These are phyloP conservation scores for Closterium sp. DNA, from an alignment of 139 green algal genomes.

Conservation along the genomic window DNA sequence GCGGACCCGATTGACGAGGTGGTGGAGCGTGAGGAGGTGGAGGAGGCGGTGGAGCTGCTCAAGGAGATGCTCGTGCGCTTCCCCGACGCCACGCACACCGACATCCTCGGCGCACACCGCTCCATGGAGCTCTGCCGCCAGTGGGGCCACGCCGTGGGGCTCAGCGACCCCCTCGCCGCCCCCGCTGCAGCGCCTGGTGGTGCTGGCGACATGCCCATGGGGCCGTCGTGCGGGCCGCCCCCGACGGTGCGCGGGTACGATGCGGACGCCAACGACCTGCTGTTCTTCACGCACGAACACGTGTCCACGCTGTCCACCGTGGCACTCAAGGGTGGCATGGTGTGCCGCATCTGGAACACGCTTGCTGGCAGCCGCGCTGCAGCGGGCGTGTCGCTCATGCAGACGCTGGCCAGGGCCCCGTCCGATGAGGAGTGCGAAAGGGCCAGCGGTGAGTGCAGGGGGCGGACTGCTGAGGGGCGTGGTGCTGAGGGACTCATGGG, in stretches of 20 bases:
- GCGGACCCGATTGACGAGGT: not conserved
- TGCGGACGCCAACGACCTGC: constrained; percentile 7
- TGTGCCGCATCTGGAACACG: not conserved
- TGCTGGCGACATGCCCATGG: no score
- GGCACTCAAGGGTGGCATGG: constrained; percentile 29
- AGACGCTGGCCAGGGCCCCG: constrained; percentile 10
- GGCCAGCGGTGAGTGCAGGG: not conserved
- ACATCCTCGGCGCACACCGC: constrained; percentile 41
- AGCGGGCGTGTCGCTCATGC: constrained; percentile 6
- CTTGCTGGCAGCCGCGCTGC: constrained; percentile 8
- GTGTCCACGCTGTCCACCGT: constrained; percentile 14
- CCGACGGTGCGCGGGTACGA: not conserved
- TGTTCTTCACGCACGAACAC: constrained; percentile 17
- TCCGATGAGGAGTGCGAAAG: constrained; percentile 15
- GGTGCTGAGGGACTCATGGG: no score
- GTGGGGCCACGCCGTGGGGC: not conserved
- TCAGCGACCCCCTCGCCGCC: no score
- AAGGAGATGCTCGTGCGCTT: constrained; percentile 19
- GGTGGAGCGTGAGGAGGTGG: not conserved
- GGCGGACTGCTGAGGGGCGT: no score
- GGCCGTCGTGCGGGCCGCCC: not conserved
- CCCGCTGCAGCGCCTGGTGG: no score
- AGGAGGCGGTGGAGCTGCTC: constrained; percentile 14
- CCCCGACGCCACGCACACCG: constrained; percentile 14
- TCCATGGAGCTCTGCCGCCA: constrained; percentile 29